Conservation (phyloP, 345 rosid species). For the Cardiospermum halicacabum region DNA sequence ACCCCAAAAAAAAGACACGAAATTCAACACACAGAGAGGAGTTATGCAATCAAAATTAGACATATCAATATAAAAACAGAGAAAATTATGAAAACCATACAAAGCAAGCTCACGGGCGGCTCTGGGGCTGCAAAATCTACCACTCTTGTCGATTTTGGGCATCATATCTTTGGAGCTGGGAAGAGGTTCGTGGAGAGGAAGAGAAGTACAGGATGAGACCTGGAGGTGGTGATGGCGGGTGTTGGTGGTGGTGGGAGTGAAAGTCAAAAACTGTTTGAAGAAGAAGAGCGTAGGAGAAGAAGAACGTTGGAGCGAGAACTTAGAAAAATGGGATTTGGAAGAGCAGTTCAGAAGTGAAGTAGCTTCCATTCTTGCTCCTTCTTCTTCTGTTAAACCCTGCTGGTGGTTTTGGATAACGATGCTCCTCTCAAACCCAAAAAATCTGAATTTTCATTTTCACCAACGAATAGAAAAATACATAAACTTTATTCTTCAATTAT, state of each 20-base stretch:
- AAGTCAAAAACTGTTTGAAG: background rate
- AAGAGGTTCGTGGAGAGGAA: conserved; percentile 18
- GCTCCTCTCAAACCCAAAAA: too few species aligned
- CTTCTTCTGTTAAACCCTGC: background rate
- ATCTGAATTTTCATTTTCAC: too few species aligned
- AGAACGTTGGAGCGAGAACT: conserved; percentile 6
- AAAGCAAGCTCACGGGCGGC: conserved; percentile 97
- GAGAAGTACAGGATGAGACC: conserved; percentile 16
- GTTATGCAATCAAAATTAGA: background rate
- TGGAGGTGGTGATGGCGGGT: background rate
- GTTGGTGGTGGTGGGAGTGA: background rate
- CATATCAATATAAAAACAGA: background rate
- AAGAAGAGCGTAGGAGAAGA: conserved; percentile 5
- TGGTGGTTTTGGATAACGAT: background rate
- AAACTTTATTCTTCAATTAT: too few species aligned
- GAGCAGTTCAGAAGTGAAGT: conserved; percentile 28
- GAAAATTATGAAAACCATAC: conserved; percentile 32
- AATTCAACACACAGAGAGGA: background rate
- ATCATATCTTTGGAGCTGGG: conserved; percentile 38
- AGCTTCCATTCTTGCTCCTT: conserved; percentile 41
- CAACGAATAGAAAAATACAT: too few species aligned
- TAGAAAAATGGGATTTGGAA: conserved; percentile 8
- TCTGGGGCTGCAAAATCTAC: conserved; percentile 94
- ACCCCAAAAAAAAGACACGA: background rate
- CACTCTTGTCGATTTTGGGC: conserved; percentile 89